Base-by-base conservation (phyloP, 2,329 filamentous ascomycete genomes). In the Pyricularia sp. region DNA sequence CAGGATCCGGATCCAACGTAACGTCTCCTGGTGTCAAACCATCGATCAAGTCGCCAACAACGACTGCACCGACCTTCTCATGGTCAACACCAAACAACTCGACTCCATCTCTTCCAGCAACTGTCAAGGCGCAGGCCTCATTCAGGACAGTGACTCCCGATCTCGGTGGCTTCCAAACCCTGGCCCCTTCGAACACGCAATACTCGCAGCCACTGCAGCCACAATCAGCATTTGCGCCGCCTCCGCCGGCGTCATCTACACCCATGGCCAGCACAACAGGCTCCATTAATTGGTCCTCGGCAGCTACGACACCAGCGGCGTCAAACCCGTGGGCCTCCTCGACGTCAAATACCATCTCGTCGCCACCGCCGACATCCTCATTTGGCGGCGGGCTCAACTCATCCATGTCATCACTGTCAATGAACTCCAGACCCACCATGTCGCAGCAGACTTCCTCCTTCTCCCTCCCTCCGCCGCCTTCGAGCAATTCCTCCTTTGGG, bases 121-220 rank as follows among this genome's bases (percentile, higher is more conserved):
- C 75, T 5, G 73, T 79, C 65, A 81, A 80, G 69, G 68, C 76
- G 66, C 78, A 80, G 64, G 31, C 28, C 9, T 73, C 80, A 61
- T 88, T 84, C 76, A 79, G 87, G 65, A 87, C 86, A 0, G 84
- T 88, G 31, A 88, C 86, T 0, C 86, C 87, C 0, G 87, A 89
- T 70, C 79, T 90, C 0, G 80, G 78, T 23, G 79, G 81, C 20
- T 87, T 89, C 71, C 81, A 84, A 65, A 74, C 85, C 23, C 80
- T 90, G 70, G 82, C 83, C 1, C 88, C 88, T 0, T 83, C 85
- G 3, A 80, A 84, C 17, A 90, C 88, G 1, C 88, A 90, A 75
- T 90, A 84, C 74, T 89, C 87, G 2, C 83, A 89, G 70, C 87
- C 88, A 0, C 76, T 88, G 33, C 85, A 85, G 68, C 84, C 85